Evolutionary conservation across 805 yeast species (phyloP).

Genomic region (Saturnispora halmiae): DNA sequence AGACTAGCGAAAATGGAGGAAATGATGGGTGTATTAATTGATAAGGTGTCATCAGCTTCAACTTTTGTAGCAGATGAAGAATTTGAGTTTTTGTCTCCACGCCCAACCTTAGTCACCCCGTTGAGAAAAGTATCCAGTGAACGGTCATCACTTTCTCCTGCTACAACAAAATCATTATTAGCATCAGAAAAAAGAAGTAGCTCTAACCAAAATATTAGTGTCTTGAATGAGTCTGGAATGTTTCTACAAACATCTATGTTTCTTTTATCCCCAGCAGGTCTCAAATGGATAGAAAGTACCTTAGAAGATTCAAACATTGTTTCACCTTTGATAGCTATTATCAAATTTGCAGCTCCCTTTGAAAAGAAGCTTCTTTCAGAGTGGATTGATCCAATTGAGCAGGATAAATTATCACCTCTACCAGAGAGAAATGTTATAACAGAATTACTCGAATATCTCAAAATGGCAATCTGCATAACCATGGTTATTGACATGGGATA

Average conservation of each 20-base stretch:
- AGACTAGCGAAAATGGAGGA: constrained; percentile 30
- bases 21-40: constrained; percentile 22
- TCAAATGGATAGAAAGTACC: constrained; percentile 30
- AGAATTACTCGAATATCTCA: constrained; percentile 14
- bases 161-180: background rate
- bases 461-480: constrained; percentile 1
- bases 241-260: constrained; percentile 29
- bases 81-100: background rate
- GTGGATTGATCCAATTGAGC: constrained; percentile 31
- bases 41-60: constrained; percentile 3
- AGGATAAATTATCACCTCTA: constrained; percentile 21
- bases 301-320: constrained; percentile 15
- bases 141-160: background rate
- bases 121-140: background rate
- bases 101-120: background rate
- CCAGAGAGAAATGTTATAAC: constrained; percentile 24
- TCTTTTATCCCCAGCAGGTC: constrained; percentile 33
- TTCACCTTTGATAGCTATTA: constrained; percentile 21
- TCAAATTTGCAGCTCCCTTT: constrained; percentile 14
- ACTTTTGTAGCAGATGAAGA: background rate
- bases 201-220: background rate
- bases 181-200: background rate
- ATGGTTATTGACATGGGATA: constrained; percentile 9
- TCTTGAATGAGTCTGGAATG: constrained; percentile 7
- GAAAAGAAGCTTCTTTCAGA: constrained; percentile 18